Base-by-base conservation (phyloP, 352 stramenopile species). In the Phytophthora aleatoria region DNA sequence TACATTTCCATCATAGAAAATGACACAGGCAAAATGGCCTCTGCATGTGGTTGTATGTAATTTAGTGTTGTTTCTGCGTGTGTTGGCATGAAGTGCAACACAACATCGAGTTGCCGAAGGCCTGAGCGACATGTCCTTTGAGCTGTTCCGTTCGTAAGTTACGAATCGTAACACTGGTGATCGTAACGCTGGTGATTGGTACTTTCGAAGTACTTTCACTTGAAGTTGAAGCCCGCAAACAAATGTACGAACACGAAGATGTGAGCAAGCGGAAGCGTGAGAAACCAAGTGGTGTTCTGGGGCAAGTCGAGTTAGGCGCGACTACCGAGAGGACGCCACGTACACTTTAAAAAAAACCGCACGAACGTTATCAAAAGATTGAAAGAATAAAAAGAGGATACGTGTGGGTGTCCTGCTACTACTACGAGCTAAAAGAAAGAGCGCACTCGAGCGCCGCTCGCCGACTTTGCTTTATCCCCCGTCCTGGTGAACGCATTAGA, bases 381-480 rank as follows among this genome's bases (percentile, higher is more conserved):
- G 44, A 76, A 70, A 67, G 53, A 69, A 76, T 67, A 64, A 73
- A 71, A 74, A 67, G 56, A 69, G 61, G 56, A 54, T 67, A 67
- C 50, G 44, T 60, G 39, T 52, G 52, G 45, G 53, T 76, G 43
- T 52, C 57, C 69, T 69, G 53, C 57, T 41, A 50, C 33, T 59
- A 70, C 57, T 74, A 73, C 65, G 57, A 77, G 57, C 65, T 77
- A 72, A 71, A 57, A 64, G 60, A 61, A 74, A 57, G 26, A 61
- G 49, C 45, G 49, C 12, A 8, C 8, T 48, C n/a, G 24, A n/a
- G 42, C 26, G 13, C 13, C 9, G 31, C 55, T 59, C 27, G 49
- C 28, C 56, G 16, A 44, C 57, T 67, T 35, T 69, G 50, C 36
- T 60, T 53, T n/a, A 43, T 33, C 27, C 30, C 20, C 27, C n/a